These are phyloP conservation scores for Craspedostauros australis DNA, from an alignment of 108 stramenopile genomes.

Conservation along the genomic window DNA sequence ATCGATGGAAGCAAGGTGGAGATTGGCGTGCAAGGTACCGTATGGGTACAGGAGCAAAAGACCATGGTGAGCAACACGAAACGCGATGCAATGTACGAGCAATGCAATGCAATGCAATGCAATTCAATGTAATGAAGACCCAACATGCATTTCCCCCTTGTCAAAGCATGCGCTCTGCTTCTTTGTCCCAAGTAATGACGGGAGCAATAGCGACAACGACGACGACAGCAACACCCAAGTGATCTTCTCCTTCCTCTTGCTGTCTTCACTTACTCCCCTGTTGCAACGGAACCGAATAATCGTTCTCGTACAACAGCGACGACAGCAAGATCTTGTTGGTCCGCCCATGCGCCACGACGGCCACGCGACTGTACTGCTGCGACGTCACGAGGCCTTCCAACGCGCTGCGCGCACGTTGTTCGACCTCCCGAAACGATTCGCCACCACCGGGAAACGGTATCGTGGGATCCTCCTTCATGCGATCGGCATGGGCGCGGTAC, in stretches of 20 bases:
- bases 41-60: too few relatives aligned
- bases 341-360: slow-evolving; percentile 39
- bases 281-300: slow-evolving; percentile 7
- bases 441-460: slow-evolving; percentile 31
- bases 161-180: too few relatives aligned
- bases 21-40: too few relatives aligned
- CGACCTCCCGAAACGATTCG: slow-evolving; percentile 25
- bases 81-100: too few relatives aligned
- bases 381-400: slow-evolving; percentile 8
- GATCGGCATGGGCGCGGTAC: slow-evolving; percentile 1
- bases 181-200: too few relatives aligned
- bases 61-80: too few relatives aligned
- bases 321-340: slow-evolving; percentile 35
- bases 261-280: slow-evolving; percentile 19
- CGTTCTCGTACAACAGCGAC: slow-evolving; percentile 10
- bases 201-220: too few relatives aligned
- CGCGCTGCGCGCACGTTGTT: slow-evolving; percentile 14
- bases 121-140: too few relatives aligned
- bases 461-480: slow-evolving; percentile 4
- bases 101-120: too few relatives aligned
- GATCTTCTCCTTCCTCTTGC: not conserved
- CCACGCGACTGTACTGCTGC: slow-evolving; percentile 17
- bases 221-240: too few relatives aligned
- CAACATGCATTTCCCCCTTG: too few relatives aligned
- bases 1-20: too few relatives aligned